Base-by-base conservation (phyloP, 2,329 filamentous ascomycete species). In the Alternaria sp. region DNA sequence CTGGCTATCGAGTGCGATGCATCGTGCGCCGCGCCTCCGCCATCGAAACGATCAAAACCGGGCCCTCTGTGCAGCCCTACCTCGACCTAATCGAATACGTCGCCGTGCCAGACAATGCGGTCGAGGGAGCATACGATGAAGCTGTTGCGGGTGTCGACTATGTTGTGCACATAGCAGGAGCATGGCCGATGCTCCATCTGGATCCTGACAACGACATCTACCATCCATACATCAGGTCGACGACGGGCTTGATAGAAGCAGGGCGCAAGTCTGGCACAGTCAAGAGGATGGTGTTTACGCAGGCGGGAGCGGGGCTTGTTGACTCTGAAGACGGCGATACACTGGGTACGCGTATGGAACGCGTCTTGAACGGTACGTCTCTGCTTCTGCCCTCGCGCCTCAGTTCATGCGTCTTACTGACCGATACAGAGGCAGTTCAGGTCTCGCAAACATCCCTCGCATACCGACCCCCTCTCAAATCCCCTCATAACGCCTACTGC, bases 141-240 rank as follows among this genome's bases (percentile, higher is more conserved):
- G 75, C 72, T 3, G 57, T 78, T 9, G 25, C 49, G 21, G 72
- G 67, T 15, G 75, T 58, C 18, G 45, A 68, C 10, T 75, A 74
- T 58, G 72, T 76, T 4, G 62, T 79, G 10, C 75, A 78, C 30
- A 70, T 78, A 43, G 77, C 76, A 10, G 77, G 76, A 25, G 75
- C 77, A 11, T 78, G 76, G 76, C 77, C 77, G 6, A 51, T 71
- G 20, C 75, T 72, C 6, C 66, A 71, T 8, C 66, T 78, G 14
- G 72, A 78, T 60, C 75, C 77, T 2, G 77, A 79, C 50, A 67
- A 74, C 11, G 72, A 79, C 4, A 77, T 79, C 15, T 78, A 75
- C 60, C 55, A 67, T 15, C 76, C 77, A 0, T 79, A 76, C 26
- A 71, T 79, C 49, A 72, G 73, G 8, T 77, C 73, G 1, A 78